Percentiles rank a stretch among this genome's conserved stretches.
These are phyloP conservation scores for Backusella sp. DNA, from an alignment of 192 early-diverging fungal genomes.

Conservation along the genomic window DNA sequence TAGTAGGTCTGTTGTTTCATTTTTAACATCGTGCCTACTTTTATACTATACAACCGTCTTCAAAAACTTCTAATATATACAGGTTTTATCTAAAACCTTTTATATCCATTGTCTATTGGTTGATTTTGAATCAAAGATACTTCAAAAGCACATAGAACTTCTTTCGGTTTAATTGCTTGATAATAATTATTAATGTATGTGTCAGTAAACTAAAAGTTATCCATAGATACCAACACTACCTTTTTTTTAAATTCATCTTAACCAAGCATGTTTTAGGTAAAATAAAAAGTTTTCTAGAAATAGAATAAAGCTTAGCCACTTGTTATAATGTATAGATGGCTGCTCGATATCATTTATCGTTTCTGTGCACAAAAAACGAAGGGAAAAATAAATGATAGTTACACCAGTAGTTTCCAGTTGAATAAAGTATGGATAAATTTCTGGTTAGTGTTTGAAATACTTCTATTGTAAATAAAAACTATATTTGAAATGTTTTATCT, in stretches of 20 bases:
- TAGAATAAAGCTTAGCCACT: not conserved
- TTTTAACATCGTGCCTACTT: too few species aligned
- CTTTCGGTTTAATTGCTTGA: too few species aligned
- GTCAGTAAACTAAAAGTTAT: not conserved
- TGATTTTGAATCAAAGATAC: too few species aligned
- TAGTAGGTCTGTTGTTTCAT: too few species aligned
- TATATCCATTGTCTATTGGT: too few species aligned
- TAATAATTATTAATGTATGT: not conserved
- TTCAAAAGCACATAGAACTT: too few species aligned
- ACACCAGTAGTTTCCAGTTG: not conserved
- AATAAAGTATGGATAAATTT: not conserved
- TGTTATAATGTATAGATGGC: not conserved
- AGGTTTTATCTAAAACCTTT: too few species aligned
- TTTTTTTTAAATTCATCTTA: not conserved
- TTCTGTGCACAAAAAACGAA: not conserved
- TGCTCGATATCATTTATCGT: not conserved
- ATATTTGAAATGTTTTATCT: not conserved
- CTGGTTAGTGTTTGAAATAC: not conserved
- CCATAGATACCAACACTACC: not conserved
- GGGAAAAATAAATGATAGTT: not conserved
- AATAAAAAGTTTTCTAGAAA: not conserved
- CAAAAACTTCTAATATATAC: too few species aligned
- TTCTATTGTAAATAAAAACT: not conserved
- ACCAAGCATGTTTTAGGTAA: not conserved
- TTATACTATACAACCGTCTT: too few species aligned